phyloP scores from a whole-genome alignment of 2,329 filamentous ascomycete species.

The Blastomyces silverae region DNA sequence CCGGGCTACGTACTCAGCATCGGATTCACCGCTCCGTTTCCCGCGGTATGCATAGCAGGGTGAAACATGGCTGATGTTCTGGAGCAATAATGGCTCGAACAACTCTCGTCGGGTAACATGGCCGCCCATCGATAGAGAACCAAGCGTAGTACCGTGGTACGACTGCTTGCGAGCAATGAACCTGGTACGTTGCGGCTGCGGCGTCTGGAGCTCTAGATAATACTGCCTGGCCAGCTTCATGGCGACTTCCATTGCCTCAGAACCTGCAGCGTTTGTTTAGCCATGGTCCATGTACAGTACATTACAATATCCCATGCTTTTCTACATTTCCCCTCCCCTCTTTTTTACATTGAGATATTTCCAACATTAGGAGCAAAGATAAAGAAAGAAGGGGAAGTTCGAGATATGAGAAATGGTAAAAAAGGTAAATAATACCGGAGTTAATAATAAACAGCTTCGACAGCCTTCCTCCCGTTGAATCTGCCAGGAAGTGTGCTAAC shows the following conservation, averaged over 20 bases:
- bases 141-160: constrained; percentile 66
- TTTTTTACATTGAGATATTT: neutral
- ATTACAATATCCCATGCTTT: neutral
- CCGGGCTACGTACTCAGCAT: constrained; percentile 53
- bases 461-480: constrained; percentile 49
- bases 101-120: constrained; percentile 54
- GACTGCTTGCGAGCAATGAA: constrained; percentile 60
- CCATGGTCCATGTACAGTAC: neutral
- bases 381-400: neutral
- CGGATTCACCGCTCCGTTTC: constrained; percentile 47
- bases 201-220: constrained; percentile 50
- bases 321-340: too few species aligned
- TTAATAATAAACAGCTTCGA: constrained; percentile 51
- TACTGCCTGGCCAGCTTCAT: constrained; percentile 63
- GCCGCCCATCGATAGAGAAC: constrained; percentile 58
- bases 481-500: constrained; percentile 46
- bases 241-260: constrained; percentile 62
- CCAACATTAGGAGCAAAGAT: neutral
- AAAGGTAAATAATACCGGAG: constrained; percentile 43
- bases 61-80: constrained; percentile 55
- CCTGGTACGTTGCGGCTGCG: constrained; percentile 49
- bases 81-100: constrained; percentile 55
- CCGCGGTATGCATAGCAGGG: constrained; percentile 61
- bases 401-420: neutral
- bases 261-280: constrained; percentile 41